A percentile compares a stretch with the other conserved stretches of the same genome.
These are phyloP conservation scores for Boletus huronensis DNA, from an alignment of 768 basidiomycete genomes.

Conservation along the genomic window DNA sequence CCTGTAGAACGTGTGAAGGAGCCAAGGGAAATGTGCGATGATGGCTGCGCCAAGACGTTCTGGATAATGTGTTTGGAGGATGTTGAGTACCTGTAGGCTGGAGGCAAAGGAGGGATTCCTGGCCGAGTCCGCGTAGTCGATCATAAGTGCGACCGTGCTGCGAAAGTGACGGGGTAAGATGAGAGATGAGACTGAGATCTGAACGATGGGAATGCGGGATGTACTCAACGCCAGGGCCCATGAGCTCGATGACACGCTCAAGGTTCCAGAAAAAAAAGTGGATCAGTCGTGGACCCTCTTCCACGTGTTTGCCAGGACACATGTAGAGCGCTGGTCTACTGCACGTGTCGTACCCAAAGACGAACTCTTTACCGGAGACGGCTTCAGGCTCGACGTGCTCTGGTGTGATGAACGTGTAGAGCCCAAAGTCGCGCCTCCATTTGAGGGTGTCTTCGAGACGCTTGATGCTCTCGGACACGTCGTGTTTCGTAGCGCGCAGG, in stretches of 20 bases:
- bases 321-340: conserved; percentile 71
- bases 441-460: conserved; percentile 68
- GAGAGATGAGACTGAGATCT: no score
- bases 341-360: conserved; percentile 71
- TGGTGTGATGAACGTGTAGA: conserved; percentile 60
- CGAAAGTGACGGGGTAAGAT: no score
- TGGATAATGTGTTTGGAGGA: conserved; percentile 80
- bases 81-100: conserved; percentile 46
- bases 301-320: conserved; percentile 66
- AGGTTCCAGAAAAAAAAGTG: conserved; percentile 76
- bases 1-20: conserved; percentile 72
- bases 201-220: conserved; percentile 18
- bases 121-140: conserved; percentile 72
- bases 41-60: conserved; percentile 77
- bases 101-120: conserved; percentile 49
- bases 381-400: conserved; percentile 73
- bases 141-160: conserved; percentile 67
- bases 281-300: conserved; percentile 62
- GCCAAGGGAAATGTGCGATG: conserved; percentile 75
- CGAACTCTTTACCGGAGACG: conserved; percentile 76
- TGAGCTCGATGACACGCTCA: conserved; percentile 71
- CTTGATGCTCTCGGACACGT: conserved; percentile 49
- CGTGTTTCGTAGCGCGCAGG: conserved; percentile 77
- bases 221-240: conserved; percentile 80
- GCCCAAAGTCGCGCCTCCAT: conserved; percentile 78